Conservation (phyloP, 2,329 filamentous ascomycete species). For the Diaporthe vexans region DNA sequence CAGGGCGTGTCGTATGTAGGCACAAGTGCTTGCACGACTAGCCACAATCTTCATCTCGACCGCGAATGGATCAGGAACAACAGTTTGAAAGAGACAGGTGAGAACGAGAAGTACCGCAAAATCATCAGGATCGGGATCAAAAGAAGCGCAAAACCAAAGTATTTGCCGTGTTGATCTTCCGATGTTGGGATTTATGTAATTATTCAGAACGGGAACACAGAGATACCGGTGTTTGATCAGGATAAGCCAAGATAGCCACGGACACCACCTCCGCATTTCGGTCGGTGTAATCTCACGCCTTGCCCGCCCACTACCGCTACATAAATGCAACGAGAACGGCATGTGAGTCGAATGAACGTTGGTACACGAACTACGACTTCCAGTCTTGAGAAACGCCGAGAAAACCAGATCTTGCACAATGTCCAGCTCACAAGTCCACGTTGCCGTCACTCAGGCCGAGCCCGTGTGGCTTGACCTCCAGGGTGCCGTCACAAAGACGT, state of each 20-base stretch:
- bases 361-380: background rate
- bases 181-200: background rate
- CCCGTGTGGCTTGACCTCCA: constrained; percentile 72
- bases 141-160: background rate
- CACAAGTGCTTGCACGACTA: background rate
- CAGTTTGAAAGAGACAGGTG: background rate
- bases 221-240: constrained; percentile 15
- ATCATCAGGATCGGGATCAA: background rate
- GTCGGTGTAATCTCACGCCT: background rate
- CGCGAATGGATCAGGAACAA: background rate
- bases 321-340: background rate
- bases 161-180: background rate
- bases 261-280: constrained; percentile 10
- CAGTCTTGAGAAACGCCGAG: background rate
- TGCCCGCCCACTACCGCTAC: background rate
- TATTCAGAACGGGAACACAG: background rate
- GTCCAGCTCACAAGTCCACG: constrained; percentile 44
- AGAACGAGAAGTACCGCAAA: too few relatives aligned
- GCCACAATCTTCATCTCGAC: too few relatives aligned
- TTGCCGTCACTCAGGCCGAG: constrained; percentile 70
- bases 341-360: background rate
- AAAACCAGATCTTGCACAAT: background rate
- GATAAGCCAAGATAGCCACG: background rate
- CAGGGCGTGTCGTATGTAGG: too few relatives aligned
- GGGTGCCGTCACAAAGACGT: constrained; percentile 68